Evolutionary conservation across 345 rosid species (phyloP).

Genomic region (Crucihimalaya himalaica): DNA sequence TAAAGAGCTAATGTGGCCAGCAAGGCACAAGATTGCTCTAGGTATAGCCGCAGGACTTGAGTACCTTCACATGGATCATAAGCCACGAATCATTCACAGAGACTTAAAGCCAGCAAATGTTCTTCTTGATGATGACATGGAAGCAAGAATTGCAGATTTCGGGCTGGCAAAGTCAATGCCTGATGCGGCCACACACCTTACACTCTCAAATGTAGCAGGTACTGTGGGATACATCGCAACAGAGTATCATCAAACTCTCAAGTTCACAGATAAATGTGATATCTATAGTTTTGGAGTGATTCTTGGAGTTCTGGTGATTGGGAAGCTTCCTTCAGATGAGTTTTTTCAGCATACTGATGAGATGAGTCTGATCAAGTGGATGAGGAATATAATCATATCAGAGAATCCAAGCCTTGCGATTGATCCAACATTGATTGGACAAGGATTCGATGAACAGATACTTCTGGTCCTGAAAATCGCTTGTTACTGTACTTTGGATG

Average conservation of each 20-base stretch:
- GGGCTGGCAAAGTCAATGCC: constrained; percentile 86
- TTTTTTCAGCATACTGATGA: constrained; percentile 76
- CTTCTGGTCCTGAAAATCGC: constrained; percentile 79
- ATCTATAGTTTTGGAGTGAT: constrained; percentile 83
- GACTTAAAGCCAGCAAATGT: constrained; percentile 91
- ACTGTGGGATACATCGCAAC: constrained; percentile 93
- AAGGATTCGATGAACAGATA: constrained; percentile 77
- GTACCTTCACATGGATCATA: constrained; percentile 76
- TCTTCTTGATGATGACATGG: constrained; percentile 89
- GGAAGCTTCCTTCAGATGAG: constrained; percentile 85
- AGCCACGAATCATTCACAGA: constrained; percentile 73
- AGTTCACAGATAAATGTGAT: constrained; percentile 89
- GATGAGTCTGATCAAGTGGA: constrained; percentile 74
- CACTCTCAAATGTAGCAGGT: constrained; percentile 71
- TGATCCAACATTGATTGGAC: constrained; percentile 57
- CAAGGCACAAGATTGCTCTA: constrained; percentile 67
- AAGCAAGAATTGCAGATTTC: constrained; percentile 87
- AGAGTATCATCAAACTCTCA: constrained; percentile 80
- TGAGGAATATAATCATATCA: constrained; percentile 68
- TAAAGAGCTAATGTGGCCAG: constrained; percentile 63
- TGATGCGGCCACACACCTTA: constrained; percentile 64
- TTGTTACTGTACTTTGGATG: constrained; percentile 75
- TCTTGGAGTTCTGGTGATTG: constrained; percentile 71
- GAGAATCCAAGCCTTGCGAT: constrained; percentile 67
- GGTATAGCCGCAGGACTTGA: constrained; percentile 89